Base-by-base conservation (phyloP, 768 basidiomycete species). In the Phylloporus scabripes region DNA sequence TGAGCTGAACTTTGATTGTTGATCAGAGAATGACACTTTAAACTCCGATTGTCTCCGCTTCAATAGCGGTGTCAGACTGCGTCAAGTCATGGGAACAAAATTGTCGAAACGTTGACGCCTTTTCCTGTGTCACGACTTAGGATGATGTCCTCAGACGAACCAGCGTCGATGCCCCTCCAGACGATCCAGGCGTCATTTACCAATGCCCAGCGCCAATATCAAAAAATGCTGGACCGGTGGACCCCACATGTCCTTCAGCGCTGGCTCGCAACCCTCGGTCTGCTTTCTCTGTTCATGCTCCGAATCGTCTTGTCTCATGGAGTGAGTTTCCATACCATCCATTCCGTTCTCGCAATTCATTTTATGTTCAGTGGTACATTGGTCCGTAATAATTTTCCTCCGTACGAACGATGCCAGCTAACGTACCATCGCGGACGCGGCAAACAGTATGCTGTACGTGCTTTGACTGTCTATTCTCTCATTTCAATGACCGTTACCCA, bases 221-320 rank as follows among this genome's bases (percentile, higher is more conserved):
- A 95, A 67, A 83, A 86, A 62, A 67, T 80, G 21, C 78, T 97
- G n/a, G 96, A 99, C 75, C 81, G 89, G 21, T 83, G 86, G 74
- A 96, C 95, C 3, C 96, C 96, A 0, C 82, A 92, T 63, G 79
- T 85, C 26, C 69, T 91, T n/a, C 79, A 94, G 60, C 81, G 96
- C 51, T 99, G 96, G 96, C 59, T 90, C 21, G 80, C 75, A 32
- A 90, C 91, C 3, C 74, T 74, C 4, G 87, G 77, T 5, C 61
- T 96, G 12, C 70, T 94, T 49, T 61, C 72, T 20, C 31, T 97
- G 31, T 98, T 99, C 65, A 72, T 87, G 60, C 67, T 97, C 46
- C 77, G 95, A 50, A 93, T 99, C 58, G 74, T 97, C 11, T 63
- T 94, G 36, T 75, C 88, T 5, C 89, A 98, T 74, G 95, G 92